Conservation (phyloP, 129 eudicot genomes). For the Daucus carota region DNA sequence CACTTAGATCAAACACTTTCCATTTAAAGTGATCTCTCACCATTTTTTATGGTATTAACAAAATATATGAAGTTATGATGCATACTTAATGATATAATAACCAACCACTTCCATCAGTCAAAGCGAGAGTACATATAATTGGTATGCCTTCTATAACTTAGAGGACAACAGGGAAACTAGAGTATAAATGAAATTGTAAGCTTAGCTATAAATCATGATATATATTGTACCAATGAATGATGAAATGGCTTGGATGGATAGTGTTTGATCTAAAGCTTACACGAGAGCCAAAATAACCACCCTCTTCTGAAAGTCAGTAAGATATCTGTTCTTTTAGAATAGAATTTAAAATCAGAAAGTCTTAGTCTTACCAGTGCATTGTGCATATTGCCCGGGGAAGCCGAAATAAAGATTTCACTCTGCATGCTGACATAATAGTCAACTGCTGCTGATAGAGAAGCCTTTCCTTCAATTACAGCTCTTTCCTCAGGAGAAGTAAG, state of each 20-base stretch:
- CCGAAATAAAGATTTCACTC: slow-evolving; percentile 82
- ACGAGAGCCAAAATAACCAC: not conserved
- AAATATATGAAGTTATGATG: too few species aligned
- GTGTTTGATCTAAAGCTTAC: not conserved
- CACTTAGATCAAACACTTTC: not conserved
- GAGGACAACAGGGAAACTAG: not conserved
- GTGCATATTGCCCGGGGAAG: slow-evolving; percentile 98
- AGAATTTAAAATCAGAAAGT: not conserved
- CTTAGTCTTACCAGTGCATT: slow-evolving; percentile 74
- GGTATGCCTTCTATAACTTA: not conserved
- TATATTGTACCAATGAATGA: not conserved
- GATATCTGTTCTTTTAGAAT: not conserved
- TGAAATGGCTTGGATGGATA: not conserved
- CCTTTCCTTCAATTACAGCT: slow-evolving; percentile 69
- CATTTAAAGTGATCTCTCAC: not conserved
- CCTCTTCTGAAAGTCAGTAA: not conserved
- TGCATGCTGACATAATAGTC: slow-evolving; percentile 86
- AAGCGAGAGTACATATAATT: not conserved
- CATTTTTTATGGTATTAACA: not conserved
- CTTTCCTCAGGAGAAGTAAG: slow-evolving; percentile 59
- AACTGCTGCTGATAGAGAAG: slow-evolving; percentile 82
- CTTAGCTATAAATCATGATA: slow-evolving; percentile 1
- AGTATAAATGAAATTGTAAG: not conserved
- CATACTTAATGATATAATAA: not conserved
- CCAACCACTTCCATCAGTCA: not conserved